Base-by-base conservation (phyloP, 2,329 filamentous ascomycete species). In the Aspergillus sp. region DNA sequence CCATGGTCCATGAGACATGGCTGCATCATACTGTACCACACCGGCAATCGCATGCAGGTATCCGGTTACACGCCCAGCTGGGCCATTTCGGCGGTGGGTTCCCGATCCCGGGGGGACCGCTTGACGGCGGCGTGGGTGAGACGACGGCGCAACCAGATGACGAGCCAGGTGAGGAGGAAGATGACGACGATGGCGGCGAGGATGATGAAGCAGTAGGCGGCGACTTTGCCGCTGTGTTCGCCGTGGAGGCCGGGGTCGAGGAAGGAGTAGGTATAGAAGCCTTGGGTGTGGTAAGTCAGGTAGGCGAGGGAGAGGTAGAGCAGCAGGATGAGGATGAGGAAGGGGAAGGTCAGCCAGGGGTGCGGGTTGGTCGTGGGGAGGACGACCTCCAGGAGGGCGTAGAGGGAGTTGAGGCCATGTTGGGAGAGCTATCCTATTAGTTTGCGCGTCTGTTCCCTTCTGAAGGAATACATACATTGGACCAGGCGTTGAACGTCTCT, bases 191-290 rank as follows among this genome's bases (percentile, higher is more conserved):
- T 69, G 64, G 82, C 58, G 75, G 80, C 81, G 72, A 80, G 72
- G 45, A 87, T 84, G 31, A 60, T 58, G 46, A 89, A 71, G 46
- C 84, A 81, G 64, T 88, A 89, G 2, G 76, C 88, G 1, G 84
- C 82, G 3, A 91, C 84, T 5, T 77, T 72, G 0, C 78, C 80
- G 23, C 63, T 67, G 21, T 67, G 57, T 50, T 77, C 67, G 14
- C 79, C 78, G 46, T 81, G 71, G 16, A 68, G 64, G 5, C 72
- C 66, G 1, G 84, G 79, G 67, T 96, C 80, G n/a, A 96, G 80
- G 72, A 96, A 96, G 53, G 64, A 68, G 73, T 96, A 96, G 0
- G 88, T 81, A 69, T 92, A 95, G 67, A 87, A 89, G 2, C 82
- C 82, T 68, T 91, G 78, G 0, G 85, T 86, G 4, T 82, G 83